Percentiles rank a stretch among this genome's conserved stretches.
These are phyloP conservation scores for Metrosideros polymorpha DNA, from an alignment of 441 rosid genomes.

Conservation along the genomic window DNA sequence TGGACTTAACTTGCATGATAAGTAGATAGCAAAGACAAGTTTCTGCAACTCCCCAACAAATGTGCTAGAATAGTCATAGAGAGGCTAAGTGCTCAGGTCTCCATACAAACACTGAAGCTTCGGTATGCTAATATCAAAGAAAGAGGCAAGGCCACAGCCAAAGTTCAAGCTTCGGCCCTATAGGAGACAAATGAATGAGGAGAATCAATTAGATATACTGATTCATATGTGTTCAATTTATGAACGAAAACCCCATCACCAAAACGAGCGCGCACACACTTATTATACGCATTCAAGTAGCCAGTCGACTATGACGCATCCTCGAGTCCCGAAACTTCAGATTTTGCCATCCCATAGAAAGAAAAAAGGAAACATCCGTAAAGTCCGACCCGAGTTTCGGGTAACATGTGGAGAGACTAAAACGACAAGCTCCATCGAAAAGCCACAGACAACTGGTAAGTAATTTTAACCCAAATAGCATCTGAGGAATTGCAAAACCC, in stretches of 20 bases:
- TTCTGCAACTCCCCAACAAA: conserved; percentile 43
- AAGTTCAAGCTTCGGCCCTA: not conserved
- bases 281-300: not conserved
- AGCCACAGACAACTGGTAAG: not conserved
- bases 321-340: not conserved
- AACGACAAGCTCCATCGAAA: not conserved
- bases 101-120: conserved; percentile 77
- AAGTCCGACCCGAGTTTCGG: not conserved
- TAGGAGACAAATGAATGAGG: not conserved
- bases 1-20: not conserved
- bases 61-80: conserved; percentile 49
- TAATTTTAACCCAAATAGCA: not conserved
- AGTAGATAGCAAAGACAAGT: not conserved
- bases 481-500: not conserved
- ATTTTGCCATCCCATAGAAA: not conserved
- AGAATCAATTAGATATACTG: not conserved
- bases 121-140: conserved; percentile 62
- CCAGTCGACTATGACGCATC: not conserved
- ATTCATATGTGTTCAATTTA: not conserved
- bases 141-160: conserved; percentile 30
- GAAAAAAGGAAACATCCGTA: not conserved
- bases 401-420: not conserved
- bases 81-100: conserved; percentile 70
- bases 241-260: not conserved
- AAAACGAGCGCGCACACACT: not conserved